Conservation (phyloP, 2,329 filamentous ascomycete species). For the Huntiella omanensis region DNA sequence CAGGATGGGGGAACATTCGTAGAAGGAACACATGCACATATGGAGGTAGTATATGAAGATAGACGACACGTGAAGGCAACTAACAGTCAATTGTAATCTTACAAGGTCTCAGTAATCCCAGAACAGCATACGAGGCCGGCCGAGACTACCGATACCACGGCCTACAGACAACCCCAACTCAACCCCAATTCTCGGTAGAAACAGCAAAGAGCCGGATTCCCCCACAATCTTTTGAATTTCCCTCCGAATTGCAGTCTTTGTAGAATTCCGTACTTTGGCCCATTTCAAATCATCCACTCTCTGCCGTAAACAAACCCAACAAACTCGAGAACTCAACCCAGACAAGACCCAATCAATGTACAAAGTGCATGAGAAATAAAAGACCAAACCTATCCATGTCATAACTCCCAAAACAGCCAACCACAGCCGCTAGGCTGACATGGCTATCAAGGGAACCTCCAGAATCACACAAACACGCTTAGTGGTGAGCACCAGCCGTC, state of each 20-base stretch:
- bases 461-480: conserved; percentile 15
- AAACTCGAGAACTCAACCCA: background rate
- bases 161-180: too few species aligned
- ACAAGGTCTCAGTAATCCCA: background rate
- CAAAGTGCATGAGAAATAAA: too few species aligned
- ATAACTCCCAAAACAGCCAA: background rate
- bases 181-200: too few species aligned
- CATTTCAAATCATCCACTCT: background rate
- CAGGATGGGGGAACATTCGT: too few species aligned
- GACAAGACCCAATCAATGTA: too few species aligned
- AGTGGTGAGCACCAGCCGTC: conserved; percentile 38
- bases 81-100: conserved; percentile 8
- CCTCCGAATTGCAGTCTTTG: too few species aligned
- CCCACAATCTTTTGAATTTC: too few species aligned
- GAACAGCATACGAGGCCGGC: background rate
- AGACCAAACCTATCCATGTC: too few species aligned
- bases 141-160: background rate
- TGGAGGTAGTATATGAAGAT: background rate
- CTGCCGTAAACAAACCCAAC: background rate
- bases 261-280: background rate
- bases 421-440: background rate
- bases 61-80: background rate
- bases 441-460: background rate
- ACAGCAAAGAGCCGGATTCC: too few species aligned
- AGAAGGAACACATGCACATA: background rate